Evolutionary conservation across 768 basidiomycete genomes (phyloP).

Genomic region (Trametes cubensis): DNA sequence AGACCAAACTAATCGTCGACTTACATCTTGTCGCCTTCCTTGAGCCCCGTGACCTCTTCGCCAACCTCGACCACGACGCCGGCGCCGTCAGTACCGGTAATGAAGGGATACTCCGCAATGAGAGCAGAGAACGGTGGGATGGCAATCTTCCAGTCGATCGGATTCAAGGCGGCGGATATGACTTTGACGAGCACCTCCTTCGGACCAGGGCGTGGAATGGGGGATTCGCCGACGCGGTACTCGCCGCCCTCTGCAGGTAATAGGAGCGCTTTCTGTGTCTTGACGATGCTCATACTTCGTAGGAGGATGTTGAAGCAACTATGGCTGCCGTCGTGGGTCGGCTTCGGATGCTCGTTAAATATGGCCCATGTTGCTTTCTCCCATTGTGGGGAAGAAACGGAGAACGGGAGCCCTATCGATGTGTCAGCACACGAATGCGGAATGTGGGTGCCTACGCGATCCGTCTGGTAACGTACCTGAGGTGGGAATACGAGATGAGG

Average conservation of each 20-base stretch:
- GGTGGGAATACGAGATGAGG: too few relatives aligned
- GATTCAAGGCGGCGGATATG: conserved; percentile 35
- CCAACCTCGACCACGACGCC: conserved; percentile 45
- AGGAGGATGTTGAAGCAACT: neutral
- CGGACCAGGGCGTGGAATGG: conserved; percentile 16
- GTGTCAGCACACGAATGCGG: too few relatives aligned
- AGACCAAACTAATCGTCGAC: conserved; percentile 1
- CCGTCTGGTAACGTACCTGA: too few relatives aligned
- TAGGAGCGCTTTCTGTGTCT: conserved; percentile 25
- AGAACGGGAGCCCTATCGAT: too few relatives aligned
- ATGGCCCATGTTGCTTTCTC: too few relatives aligned
- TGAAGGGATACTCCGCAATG: conserved; percentile 40
- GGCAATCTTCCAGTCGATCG: conserved; percentile 39
- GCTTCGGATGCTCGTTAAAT: too few relatives aligned
- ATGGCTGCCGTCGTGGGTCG: conserved; percentile 1
- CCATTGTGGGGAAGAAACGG: too few relatives aligned
- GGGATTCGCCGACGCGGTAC: conserved; percentile 1
- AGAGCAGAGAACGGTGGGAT: conserved; percentile 32
- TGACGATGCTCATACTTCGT: neutral
- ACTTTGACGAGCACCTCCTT: conserved; percentile 37
- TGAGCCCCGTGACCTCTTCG: conserved; percentile 39
- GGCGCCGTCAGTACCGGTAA: conserved; percentile 42
- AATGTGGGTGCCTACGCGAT: too few relatives aligned
- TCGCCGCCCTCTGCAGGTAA: conserved; percentile 6
- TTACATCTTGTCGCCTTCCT: conserved; percentile 42